phyloP scores from a whole-genome alignment of 768 basidiomycete species.

The Hortiboletus flavorubellus region DNA sequence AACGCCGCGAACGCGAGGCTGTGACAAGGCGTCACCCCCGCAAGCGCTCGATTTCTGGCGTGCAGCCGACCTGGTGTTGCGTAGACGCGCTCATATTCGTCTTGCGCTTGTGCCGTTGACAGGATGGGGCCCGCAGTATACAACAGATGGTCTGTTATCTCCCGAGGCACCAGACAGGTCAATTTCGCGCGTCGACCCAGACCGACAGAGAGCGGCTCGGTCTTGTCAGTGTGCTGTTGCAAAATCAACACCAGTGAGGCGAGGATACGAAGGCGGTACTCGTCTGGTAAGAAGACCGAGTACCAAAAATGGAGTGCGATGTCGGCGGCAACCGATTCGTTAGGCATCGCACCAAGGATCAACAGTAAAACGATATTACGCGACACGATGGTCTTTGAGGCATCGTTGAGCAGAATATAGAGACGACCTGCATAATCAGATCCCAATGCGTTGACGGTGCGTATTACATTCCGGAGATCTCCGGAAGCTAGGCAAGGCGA shows the following conservation, averaged over 20 bases:
- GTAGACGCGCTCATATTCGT: conserved; percentile 30
- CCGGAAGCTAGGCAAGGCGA: conserved; percentile 36
- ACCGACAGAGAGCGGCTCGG: conserved; percentile 12
- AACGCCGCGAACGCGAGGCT: conserved; percentile 39
- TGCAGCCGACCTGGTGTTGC: conserved; percentile 38
- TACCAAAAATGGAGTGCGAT: conserved; percentile 48
- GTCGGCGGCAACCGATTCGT: conserved; percentile 36
- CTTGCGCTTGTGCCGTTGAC: conserved; percentile 20
- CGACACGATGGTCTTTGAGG: conserved; percentile 22
- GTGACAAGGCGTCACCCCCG: conserved; percentile 38
- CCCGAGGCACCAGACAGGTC: conserved; percentile 21
- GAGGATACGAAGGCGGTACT: conserved; percentile 27
- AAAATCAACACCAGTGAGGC: conserved; percentile 14
- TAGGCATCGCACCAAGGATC: conserved; percentile 34
- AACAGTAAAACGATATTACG: conserved; percentile 42
- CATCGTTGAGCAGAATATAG: conserved; percentile 42
- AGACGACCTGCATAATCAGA: conserved; percentile 38
- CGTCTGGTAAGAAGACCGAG: conserved; percentile 38
- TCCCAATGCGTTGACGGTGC: conserved; percentile 41
- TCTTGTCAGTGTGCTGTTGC: conserved; percentile 9
- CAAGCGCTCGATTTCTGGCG: conserved; percentile 38
- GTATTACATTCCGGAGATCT: conserved; percentile 43
- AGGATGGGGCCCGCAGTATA: conserved; percentile 24
- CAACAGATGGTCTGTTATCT: conserved; percentile 28
- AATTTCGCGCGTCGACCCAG: conserved; percentile 16